A percentile compares a stretch with the other conserved stretches of the same genome.
Evolutionary conservation across 306 rosid genomes (phyloP).

Genomic region (Cicer chorassanicum): DNA sequence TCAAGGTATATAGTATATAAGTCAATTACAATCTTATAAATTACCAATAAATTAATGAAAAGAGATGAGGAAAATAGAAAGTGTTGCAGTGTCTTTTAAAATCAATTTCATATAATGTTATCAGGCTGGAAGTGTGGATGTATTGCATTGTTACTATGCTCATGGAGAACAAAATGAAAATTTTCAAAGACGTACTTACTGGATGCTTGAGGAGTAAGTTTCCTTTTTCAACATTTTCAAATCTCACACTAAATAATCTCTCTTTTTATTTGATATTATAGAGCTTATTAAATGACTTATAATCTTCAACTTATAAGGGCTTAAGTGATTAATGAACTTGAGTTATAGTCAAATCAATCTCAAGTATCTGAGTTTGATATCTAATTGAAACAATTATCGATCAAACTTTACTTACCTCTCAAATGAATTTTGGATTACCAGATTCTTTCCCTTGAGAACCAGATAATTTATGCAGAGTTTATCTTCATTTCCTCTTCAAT

Average conservation of each 20-base stretch:
- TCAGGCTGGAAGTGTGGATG: slow-evolving; percentile 85
- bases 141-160: slow-evolving; percentile 88
- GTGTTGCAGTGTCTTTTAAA: slow-evolving; percentile 13
- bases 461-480: neutral
- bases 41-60: slow-evolving; percentile 1
- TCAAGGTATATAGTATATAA: slow-evolving; percentile 61
- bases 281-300: neutral
- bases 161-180: slow-evolving; percentile 85
- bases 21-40: neutral
- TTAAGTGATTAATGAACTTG: neutral
- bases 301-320: neutral
- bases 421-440: too few species aligned
- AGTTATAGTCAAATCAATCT: neutral
- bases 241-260: neutral
- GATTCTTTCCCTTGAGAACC: too few species aligned
- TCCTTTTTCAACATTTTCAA: slow-evolving; percentile 35
- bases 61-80: neutral
- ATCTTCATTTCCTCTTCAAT: neutral
- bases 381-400: neutral
- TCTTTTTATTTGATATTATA: neutral
- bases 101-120: slow-evolving; percentile 39
- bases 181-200: slow-evolving; percentile 88
- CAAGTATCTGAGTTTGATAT: neutral
- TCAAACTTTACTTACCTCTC: too few species aligned
- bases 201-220: slow-evolving; percentile 95